Percentiles rank a stretch among this genome's conserved stretches.
These are phyloP conservation scores for Candida wancherniae DNA, from an alignment of 805 yeast genomes.

Conservation along the genomic window DNA sequence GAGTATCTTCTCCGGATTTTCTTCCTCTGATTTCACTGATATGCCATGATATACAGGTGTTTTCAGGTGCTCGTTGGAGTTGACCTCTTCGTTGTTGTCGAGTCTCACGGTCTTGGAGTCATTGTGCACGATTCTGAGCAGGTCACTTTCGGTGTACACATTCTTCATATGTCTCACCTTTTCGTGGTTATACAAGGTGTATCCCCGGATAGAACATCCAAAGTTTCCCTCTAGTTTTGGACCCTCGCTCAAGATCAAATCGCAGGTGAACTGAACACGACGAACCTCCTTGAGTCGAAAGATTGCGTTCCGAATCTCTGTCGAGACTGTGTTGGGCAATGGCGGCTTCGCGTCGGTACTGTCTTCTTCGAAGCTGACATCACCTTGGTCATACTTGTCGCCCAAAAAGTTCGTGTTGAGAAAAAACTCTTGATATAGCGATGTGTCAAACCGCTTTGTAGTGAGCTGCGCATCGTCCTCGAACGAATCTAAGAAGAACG, in stretches of 20 bases:
- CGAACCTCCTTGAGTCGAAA: constrained; percentile 56
- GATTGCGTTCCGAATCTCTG: constrained; percentile 44
- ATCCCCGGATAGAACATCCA: constrained; percentile 67
- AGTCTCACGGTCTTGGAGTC: constrained; percentile 8
- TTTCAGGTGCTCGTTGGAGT: constrained; percentile 28
- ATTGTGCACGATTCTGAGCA: constrained; percentile 45
- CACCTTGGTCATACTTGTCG: constrained; percentile 7
- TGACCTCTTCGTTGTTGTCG: constrained; percentile 17
- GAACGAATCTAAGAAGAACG: constrained; percentile 47
- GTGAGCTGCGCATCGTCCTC: constrained; percentile 8
- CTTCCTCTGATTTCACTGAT: constrained; percentile 12
- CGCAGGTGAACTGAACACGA: constrained; percentile 58
- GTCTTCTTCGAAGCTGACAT: too few species aligned
- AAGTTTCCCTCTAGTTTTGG: constrained; percentile 34
- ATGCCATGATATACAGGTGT: constrained; percentile 19
- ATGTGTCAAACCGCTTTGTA: constrained; percentile 28
- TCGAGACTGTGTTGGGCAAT: constrained; percentile 11
- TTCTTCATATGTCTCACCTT: constrained; percentile 44
- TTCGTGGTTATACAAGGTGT: constrained; percentile 55
- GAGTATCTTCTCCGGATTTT: constrained; percentile 15
- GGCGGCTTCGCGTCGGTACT: constrained; percentile 1
- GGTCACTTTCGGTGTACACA: constrained; percentile 52
- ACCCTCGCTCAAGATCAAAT: constrained; percentile 51
- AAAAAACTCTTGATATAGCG: constrained; percentile 53
- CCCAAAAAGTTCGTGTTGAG: constrained; percentile 44